Conservation (phyloP, 2,329 filamentous ascomycete species). For the Metarhizium anisopliae region DNA sequence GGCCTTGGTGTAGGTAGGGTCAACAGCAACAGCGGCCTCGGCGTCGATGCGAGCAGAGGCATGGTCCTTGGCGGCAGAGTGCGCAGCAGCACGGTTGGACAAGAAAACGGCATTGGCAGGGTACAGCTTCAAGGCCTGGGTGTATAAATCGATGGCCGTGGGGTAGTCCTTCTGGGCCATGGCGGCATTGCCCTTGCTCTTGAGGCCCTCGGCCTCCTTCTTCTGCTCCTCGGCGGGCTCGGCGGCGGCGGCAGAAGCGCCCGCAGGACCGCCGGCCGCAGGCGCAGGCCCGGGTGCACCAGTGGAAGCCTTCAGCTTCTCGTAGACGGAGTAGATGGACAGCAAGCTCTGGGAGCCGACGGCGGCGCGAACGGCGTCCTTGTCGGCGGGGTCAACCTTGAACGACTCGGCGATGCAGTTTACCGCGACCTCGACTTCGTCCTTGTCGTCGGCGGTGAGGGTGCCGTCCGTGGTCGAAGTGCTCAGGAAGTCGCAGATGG, state of each 20-base stretch:
- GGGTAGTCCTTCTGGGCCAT: constrained; percentile 92
- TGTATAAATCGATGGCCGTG: constrained; percentile 76
- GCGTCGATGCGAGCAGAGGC: constrained; percentile 77
- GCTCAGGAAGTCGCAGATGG: constrained; percentile 91
- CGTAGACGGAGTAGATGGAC: constrained; percentile 90
- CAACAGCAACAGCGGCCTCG: constrained; percentile 77
- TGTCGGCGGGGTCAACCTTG: constrained; percentile 80
- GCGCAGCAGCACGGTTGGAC: constrained; percentile 91
- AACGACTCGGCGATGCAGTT: constrained; percentile 94
- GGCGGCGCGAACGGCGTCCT: constrained; percentile 63
- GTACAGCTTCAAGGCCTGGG: constrained; percentile 70
- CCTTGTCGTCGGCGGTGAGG: constrained; percentile 76
- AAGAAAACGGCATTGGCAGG: constrained; percentile 93
- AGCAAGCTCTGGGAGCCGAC: constrained; percentile 80
- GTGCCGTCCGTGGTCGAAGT: constrained; percentile 82
- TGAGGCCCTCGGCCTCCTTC: constrained; percentile 78
- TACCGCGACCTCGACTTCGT: constrained; percentile 87
- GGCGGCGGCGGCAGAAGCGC: constrained; percentile 21
- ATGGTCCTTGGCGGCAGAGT: constrained; percentile 78
- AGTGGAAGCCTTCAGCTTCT: constrained; percentile 68
- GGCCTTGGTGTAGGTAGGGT: constrained; percentile 92
- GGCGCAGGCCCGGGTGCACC: constrained; percentile 29
- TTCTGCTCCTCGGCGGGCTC: constrained; percentile 49
- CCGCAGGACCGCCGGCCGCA: constrained; percentile 18
- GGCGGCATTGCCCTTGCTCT: constrained; percentile 84